Conservation (phyloP, 2,329 filamentous ascomycete species). For the Hymenotorrendiella dingleyae region DNA sequence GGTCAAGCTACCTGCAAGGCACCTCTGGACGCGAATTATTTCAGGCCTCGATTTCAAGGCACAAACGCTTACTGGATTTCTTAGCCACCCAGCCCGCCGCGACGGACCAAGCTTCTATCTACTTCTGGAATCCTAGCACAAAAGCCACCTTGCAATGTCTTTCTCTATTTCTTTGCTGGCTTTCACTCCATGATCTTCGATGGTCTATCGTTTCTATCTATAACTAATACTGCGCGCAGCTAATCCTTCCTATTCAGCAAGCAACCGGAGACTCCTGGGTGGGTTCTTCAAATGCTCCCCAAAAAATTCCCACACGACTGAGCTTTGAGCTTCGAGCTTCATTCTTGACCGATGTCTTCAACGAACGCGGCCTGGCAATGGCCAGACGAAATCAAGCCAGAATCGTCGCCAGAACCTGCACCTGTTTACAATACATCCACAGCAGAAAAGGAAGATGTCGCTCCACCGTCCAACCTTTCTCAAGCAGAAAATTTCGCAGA, state of each 20-base stretch:
- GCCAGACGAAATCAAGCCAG: conserved; percentile 11
- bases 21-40: conserved; percentile 21
- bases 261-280: too few species aligned
- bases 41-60: conserved; percentile 6
- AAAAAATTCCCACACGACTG: too few species aligned
- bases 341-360: conserved; percentile 16
- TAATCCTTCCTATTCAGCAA: too few species aligned
- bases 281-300: too few species aligned
- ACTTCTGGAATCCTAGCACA: conserved; percentile 9
- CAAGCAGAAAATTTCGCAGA: conserved; percentile 16
- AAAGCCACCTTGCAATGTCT: conserved; percentile 18
- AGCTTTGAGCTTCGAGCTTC: conserved; percentile 13
- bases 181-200: too few species aligned
- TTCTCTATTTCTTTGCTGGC: conserved; percentile 4
- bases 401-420: conserved; percentile 2
- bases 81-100: too few species aligned
- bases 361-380: conserved; percentile 19
- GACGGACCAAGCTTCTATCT: conserved; percentile 16
- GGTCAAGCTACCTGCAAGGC: conserved; percentile 22
- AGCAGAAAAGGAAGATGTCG: too few species aligned
- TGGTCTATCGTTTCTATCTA: too few species aligned
- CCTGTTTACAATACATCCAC: too few species aligned
- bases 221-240: too few species aligned
- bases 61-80: not conserved
- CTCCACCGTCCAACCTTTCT: too few species aligned